Base-by-base conservation (phyloP, 345 rosid species). In the Eucalyptus leucophloia region DNA sequence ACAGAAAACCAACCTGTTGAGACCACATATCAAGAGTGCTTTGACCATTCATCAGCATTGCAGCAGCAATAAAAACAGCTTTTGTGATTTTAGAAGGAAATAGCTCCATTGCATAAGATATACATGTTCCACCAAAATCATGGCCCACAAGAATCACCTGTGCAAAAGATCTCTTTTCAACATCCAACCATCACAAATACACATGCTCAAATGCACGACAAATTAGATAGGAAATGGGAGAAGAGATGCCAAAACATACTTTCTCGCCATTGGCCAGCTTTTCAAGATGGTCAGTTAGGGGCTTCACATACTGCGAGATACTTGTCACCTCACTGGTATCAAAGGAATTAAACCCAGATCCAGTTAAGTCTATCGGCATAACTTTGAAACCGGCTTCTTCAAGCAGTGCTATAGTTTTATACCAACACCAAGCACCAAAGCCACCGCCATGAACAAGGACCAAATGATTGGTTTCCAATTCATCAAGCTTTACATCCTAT, bases 391-490 rank as follows among this genome's bases (percentile, higher is more conserved):
- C 99, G 47, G 92, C 93, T 92, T 95, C 99, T 91, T 98, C 99
- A 49, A 98, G 95, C 89, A 96, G 97, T 65, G 99, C 97, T 85
- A 98, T 96, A 85, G 98, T 94, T 93, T 97, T 98, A 90, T 98
- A 98, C 99, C 99, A 98, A 92, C 99, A 97, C 99, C 99, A 98
- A 89, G 99, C 99, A 30, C 99, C 99, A 91, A 95, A 98, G 49
- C 99, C 99, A 87, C 99, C 99, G 83, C 99, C 99, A 92, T 98
- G 99, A 82, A 97, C 96, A 89, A 97, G 98, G 44, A 97, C 94
- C 89, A 98, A 94, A 91, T 98, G 96, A 89, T 93, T 93, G 89
- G 99, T 95, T 90, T 98, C 99, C 62, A 98, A 95, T 88, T 94
- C 96, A 88, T 94, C 96, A 60, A 94, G 93, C 92, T 96, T 93